Evolutionary conservation across 148 eudicot genomes (phyloP), one percentile per base, ranked within the genome.

Genomic region (Silene uniflora): DNA sequence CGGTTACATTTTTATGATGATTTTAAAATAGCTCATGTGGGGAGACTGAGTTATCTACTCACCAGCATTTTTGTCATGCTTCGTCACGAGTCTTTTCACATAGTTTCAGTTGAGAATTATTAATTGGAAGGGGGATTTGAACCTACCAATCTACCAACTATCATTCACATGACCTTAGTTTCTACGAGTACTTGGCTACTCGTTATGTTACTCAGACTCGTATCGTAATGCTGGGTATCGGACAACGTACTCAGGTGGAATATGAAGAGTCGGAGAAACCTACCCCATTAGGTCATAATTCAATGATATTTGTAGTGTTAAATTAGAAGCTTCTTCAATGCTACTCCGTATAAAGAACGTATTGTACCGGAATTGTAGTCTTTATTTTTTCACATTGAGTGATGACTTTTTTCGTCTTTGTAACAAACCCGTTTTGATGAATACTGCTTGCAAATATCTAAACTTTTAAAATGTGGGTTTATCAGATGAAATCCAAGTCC

Each of bases 401-500:
- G 24, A 2, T 22, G 65, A 4, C 35, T 32, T 22, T 21, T 21
- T 11, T 11, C 12, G 27, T 52, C 5, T 14, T 52, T 13, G 56
- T 11, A 52, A 52, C 1, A 13, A 52, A 52, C 17, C 56, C 10
- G 4, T 12, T 52, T 13, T 52, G 13, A 2, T 49, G 54, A 52
- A 61, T 61, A 63, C 39, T 14, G 13, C 42, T 63, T 63, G 67
- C 14, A 24, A 27, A 63, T 18, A 63, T 63, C 67, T 63, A 3
- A 63, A 29, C 47, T 10, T n/a, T n/a, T 42, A 16, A 21, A 11
- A 49, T 24, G 21, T 67, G 55, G 29, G 32, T 81, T 39, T 71
- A 23, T 11, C 87, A 92, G 97, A 88, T 88, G 75, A 89, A 92
- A 79, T 84, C 94, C 67, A 91, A 91, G 66, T 88, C 97, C 59